Conservation (phyloP, 2,329 filamentous ascomycete species). For the Trichoderma guizhouense region DNA sequence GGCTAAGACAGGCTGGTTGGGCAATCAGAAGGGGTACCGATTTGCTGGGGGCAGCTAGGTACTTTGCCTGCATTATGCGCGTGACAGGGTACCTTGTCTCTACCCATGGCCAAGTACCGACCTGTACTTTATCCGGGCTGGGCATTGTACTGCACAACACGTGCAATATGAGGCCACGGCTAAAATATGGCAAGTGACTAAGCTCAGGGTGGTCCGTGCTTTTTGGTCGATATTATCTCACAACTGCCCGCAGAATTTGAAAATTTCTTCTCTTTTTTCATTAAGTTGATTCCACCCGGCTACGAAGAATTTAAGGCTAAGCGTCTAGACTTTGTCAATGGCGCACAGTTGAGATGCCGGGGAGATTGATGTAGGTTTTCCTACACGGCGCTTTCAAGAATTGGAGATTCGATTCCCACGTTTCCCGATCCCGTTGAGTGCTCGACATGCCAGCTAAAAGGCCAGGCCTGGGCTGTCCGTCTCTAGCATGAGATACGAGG, state of each 20-base stretch:
- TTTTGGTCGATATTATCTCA: conserved; percentile 13
- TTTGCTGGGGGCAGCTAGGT: neutral
- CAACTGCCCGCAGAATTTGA: conserved; percentile 14
- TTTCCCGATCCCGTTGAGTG: conserved; percentile 64
- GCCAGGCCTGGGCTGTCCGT: neutral
- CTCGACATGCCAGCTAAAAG: conserved; percentile 45
- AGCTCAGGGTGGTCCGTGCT: conserved; percentile 28
- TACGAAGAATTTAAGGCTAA: conserved; percentile 53
- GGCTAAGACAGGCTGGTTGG: neutral
- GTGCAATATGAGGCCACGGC: neutral
- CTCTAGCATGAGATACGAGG: neutral
- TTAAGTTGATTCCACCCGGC: conserved; percentile 58
- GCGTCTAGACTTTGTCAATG: conserved; percentile 40
- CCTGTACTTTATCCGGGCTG: neutral
- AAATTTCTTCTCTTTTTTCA: conserved; percentile 38
- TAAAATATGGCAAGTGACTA: neutral
- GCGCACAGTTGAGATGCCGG: conserved; percentile 57
- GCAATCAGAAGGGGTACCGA: neutral
- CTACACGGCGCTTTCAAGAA: conserved; percentile 60
- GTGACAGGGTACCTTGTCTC: neutral
- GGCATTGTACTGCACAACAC: neutral
- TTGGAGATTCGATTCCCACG: conserved; percentile 53
- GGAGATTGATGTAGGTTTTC: conserved; percentile 47
- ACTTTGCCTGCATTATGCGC: neutral
- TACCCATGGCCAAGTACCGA: neutral